phyloP scores from a whole-genome alignment of 2,329 filamentous ascomycete species.

The Cytospora mali region DNA sequence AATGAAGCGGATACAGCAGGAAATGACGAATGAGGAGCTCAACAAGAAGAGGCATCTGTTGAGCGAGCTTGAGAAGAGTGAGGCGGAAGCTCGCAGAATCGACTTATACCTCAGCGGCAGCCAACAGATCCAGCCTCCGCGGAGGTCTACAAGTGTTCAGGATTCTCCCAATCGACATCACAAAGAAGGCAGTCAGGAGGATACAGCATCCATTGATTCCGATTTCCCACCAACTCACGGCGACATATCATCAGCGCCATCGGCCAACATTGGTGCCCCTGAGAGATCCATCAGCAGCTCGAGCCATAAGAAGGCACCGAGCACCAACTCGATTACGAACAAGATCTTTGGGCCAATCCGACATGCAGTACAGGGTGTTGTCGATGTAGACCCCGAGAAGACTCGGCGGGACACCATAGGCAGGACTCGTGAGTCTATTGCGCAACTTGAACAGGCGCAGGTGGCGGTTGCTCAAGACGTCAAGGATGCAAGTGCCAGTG shows the following conservation, averaged over 20 bases:
- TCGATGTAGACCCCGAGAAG: slow-evolving; percentile 92
- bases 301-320: slow-evolving; percentile 77
- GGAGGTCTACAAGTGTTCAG: slow-evolving; percentile 66
- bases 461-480: slow-evolving; percentile 89
- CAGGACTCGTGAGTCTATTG: slow-evolving; percentile 88
- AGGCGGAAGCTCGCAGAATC: slow-evolving; percentile 88
- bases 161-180: slow-evolving; percentile 53
- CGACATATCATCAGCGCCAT: slow-evolving; percentile 68
- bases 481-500: slow-evolving; percentile 85
- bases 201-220: slow-evolving; percentile 89
- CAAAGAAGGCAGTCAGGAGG: slow-evolving; percentile 65
- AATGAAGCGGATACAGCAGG: slow-evolving; percentile 92
- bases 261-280: slow-evolving; percentile 72
- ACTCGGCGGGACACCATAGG: slow-evolving; percentile 92
- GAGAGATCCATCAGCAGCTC: slow-evolving; percentile 51
- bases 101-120: slow-evolving; percentile 86
- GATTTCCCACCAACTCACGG: slow-evolving; percentile 92
- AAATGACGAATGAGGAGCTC: slow-evolving; percentile 93
- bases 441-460: slow-evolving; percentile 86
- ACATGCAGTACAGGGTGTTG: slow-evolving; percentile 93
- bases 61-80: slow-evolving; percentile 89
- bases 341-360: slow-evolving; percentile 95
- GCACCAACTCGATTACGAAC: slow-evolving; percentile 86
- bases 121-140: slow-evolving; percentile 64
- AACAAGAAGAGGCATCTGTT: slow-evolving; percentile 82